A percentile compares a stretch with the other conserved stretches of the same genome.
These are phyloP conservation scores for Aspergillus indologenus DNA, from an alignment of 495 filamentous ascomycete species.

Conservation along the genomic window DNA sequence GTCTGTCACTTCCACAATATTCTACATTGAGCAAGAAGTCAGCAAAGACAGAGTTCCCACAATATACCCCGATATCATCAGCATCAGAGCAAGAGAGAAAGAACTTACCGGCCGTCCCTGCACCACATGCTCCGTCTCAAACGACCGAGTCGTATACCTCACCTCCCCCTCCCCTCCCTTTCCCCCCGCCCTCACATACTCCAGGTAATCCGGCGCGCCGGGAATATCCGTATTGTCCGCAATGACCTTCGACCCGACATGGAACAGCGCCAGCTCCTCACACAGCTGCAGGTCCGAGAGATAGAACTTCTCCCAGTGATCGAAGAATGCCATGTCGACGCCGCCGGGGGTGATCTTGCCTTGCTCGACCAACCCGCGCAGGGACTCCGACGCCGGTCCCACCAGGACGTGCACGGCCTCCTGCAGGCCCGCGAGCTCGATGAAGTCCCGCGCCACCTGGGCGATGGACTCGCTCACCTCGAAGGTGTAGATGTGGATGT, in stretches of 20 bases:
- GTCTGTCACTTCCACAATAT: conserved; percentile 24
- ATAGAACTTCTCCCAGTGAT: conserved; percentile 34
- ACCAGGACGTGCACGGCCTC: conserved; percentile 30
- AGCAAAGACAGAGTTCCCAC: no score
- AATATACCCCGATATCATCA: not conserved
- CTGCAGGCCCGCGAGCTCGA: conserved; percentile 27
- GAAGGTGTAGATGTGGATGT: conserved; percentile 32
- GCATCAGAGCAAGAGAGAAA: not conserved
- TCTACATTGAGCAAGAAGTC: conserved; percentile 10
- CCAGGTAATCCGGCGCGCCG: conserved; percentile 30
- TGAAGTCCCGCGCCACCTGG: conserved; percentile 23
- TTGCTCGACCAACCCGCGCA: conserved; percentile 24
- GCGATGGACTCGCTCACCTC: conserved; percentile 28
- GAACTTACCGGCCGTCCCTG: conserved; percentile 19
- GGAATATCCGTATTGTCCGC: conserved; percentile 29
- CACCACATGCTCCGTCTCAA: conserved; percentile 8
- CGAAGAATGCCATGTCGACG: conserved; percentile 31
- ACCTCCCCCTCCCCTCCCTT: conserved; percentile 7
- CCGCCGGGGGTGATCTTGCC: conserved; percentile 15
- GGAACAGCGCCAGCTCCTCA: conserved; percentile 27
- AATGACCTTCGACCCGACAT: conserved; percentile 22
- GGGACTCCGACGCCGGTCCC: conserved; percentile 24
- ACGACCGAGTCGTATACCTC: conserved; percentile 23
- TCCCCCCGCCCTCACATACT: conserved; percentile 25
- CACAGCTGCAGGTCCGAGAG: conserved; percentile 30